Conservation (phyloP, 495 filamentous ascomycete genomes). For the Diplogelasinospora grovesii region DNA sequence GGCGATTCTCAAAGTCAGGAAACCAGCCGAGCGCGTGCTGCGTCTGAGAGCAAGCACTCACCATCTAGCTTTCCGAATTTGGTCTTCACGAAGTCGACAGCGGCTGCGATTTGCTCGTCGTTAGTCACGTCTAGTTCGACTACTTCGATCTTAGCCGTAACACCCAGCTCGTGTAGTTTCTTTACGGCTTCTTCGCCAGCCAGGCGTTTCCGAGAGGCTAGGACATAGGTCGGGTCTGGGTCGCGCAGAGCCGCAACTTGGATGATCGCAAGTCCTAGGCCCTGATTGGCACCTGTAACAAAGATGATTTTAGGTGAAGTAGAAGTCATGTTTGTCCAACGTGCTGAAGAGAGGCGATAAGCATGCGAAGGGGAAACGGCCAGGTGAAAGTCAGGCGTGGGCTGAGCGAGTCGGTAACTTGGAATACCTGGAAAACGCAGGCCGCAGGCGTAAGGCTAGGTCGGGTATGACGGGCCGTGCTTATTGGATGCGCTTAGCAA, state of each 20-base stretch:
- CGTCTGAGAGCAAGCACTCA: too few species aligned
- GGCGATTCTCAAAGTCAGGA: too few species aligned
- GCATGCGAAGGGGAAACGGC: too few species aligned
- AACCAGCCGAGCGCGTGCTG: too few species aligned
- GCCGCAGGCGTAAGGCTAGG: too few species aligned
- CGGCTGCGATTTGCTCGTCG: neutral
- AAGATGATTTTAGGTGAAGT: neutral
- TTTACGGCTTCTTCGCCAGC: neutral
- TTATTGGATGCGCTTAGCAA: too few species aligned
- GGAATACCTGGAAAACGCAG: too few species aligned
- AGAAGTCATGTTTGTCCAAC: neutral
- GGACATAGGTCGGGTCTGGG: neutral
- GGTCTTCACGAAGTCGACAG: neutral
- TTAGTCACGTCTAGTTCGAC: constrained; percentile 2
- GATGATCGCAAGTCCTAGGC: constrained; percentile 1
- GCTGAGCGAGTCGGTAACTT: too few species aligned
- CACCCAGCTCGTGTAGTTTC: neutral
- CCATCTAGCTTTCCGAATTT: neutral
- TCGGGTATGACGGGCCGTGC: too few species aligned
- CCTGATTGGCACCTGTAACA: constrained; percentile 1
- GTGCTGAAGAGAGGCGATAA: too few species aligned
- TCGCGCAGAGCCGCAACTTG: neutral
- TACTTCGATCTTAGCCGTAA: neutral
- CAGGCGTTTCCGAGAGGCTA: neutral
- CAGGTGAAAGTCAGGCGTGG: too few species aligned